Evolutionary conservation across 768 basidiomycete genomes (phyloP).

Genomic region (Suillus paluster): DNA sequence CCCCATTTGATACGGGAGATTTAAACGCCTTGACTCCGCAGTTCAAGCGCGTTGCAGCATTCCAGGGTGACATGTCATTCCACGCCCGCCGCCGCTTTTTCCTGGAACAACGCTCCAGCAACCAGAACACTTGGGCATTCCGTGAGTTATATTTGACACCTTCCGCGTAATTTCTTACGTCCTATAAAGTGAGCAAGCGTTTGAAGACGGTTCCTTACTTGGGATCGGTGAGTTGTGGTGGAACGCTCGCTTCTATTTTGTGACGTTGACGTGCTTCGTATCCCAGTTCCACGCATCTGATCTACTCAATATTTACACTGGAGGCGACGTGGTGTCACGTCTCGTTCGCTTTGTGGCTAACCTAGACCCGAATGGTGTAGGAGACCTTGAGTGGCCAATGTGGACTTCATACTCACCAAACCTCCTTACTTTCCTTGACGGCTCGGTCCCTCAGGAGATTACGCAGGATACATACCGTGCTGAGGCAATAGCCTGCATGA

Average conservation of each 20-base stretch:
- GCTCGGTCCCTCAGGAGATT: conserved; percentile 15
- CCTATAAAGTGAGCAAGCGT: conserved; percentile 47
- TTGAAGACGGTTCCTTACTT: conserved; percentile 47
- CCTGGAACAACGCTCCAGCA: conserved; percentile 40
- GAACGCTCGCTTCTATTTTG: background rate
- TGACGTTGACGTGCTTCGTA: background rate
- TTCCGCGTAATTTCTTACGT: background rate
- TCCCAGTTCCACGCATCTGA: conserved; percentile 49
- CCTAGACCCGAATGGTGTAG: conserved; percentile 26
- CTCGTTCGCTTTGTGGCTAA: conserved; percentile 30
- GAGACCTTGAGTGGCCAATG: conserved; percentile 24
- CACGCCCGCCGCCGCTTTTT: conserved; percentile 54
- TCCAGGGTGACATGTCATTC: conserved; percentile 55
- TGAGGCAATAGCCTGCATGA: conserved; percentile 18
- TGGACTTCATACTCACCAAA: conserved; percentile 18
- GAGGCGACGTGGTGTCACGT: conserved; percentile 13
- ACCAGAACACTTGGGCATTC: conserved; percentile 44
- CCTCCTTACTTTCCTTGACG: conserved; percentile 27
- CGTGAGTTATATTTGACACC: conserved; percentile 11
- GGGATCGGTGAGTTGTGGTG: conserved; percentile 43
- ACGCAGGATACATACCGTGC: conserved; percentile 25
- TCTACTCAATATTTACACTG: conserved; percentile 1
- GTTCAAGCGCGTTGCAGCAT: conserved; percentile 54
- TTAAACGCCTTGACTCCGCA: conserved; percentile 50
- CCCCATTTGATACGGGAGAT: conserved; percentile 54